Evolutionary conservation across 495 filamentous ascomycete species (phyloP), one percentile per base, ranked within the genome.

Genomic region (Penicillium bovifimosum): DNA sequence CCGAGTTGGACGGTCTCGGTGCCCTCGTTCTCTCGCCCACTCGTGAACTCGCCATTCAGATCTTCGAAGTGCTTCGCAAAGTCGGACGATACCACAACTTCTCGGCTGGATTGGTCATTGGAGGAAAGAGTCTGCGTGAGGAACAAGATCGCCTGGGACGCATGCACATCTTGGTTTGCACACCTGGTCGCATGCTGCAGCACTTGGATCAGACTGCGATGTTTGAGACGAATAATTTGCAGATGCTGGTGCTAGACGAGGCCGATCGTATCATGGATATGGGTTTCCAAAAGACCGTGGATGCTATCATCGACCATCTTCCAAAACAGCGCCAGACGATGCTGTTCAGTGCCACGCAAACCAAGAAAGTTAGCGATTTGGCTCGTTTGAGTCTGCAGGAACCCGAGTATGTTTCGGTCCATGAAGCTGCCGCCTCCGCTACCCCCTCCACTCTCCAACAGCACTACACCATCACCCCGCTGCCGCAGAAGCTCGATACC

Each of bases 141-240:
- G 92, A 99, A 68, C 84, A 85, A 39, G 88, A 92, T 55, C 78
- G 92, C 32, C 63, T 99, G 48, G 83, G 85, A 10, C 78, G 90
- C 53, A 99, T 99, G 95, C 96, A 97, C 58, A 99, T 99, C 41
- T 71, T 99, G 10, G 91, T 99, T 2, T 96, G 92, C 63, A 99
- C 93, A 2, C 93, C 93, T 0, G 93, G 93, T 9, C 80, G 93
- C 6, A 92, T 99, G 78, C 70, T 97, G 42, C 95, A 99, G 67
- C 93, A 99, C 69, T 73, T 99, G 66, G 91, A 95, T 65, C 91
- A 97, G 72, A 97, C 93, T 0, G 87, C 90, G 6, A 81, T 84
- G 29, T 88, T 99, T 59, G 90, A 95, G 47, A 86, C 93, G 34
- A 85, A 88, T 58, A 95, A 93, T 67, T 62, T 99, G 45, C 87